phyloP scores from a whole-genome alignment of 2,329 filamentous ascomycete genomes.

The Dactylonectria estremocensis region DNA sequence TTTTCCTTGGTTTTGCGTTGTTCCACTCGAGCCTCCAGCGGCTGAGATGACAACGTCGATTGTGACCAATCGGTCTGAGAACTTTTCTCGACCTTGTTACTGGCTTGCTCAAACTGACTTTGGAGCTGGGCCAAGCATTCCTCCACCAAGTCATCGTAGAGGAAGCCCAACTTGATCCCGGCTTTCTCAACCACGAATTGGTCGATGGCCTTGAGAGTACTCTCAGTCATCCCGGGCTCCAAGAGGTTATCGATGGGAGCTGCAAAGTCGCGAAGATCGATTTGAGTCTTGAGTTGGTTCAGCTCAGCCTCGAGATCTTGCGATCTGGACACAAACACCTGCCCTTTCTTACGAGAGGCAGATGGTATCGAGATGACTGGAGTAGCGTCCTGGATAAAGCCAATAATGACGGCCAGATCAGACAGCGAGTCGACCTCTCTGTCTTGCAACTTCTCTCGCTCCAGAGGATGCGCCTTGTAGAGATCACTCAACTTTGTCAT shows the following conservation, averaged over 20 bases:
- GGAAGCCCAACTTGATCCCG: conserved; percentile 57
- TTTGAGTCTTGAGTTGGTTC: conserved; percentile 52
- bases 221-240: conserved; percentile 56
- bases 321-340: conserved; percentile 53
- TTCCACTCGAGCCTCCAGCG: conserved; percentile 48
- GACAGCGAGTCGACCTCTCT: conserved; percentile 54
- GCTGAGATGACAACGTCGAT: conserved; percentile 37
- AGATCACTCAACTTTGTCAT: conserved; percentile 58
- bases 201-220: conserved; percentile 56
- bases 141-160: conserved; percentile 62
- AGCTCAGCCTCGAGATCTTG: conserved; percentile 57
- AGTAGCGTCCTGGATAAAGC: conserved; percentile 58
- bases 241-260: conserved; percentile 60
- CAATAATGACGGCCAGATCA: conserved; percentile 56
- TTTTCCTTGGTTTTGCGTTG: conserved; percentile 60
- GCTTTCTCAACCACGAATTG: conserved; percentile 55
- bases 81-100: conserved; percentile 42
- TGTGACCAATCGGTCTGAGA: conserved; percentile 14
- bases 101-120: conserved; percentile 46
- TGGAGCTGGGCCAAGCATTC: conserved; percentile 55
- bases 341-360: conserved; percentile 57
- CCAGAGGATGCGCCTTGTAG: conserved; percentile 51
- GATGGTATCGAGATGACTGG: conserved; percentile 54
- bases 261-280: conserved; percentile 59
- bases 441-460: conserved; percentile 53